phyloP scores from a whole-genome alignment of 2,329 filamentous ascomycete genomes.

The Fusarium chaquense region DNA sequence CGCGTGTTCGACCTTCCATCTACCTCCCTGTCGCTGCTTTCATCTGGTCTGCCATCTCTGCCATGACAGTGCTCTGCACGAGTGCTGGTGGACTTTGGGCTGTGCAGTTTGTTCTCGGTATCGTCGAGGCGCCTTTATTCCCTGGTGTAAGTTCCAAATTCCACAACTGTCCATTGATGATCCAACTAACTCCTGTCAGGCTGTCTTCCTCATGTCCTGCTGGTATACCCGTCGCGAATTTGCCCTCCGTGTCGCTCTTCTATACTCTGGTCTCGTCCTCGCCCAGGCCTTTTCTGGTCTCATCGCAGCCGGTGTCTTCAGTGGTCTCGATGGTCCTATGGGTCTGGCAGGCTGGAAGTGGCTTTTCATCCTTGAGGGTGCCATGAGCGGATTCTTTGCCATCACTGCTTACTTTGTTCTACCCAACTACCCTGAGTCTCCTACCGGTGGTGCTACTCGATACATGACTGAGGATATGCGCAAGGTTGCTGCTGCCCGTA shows the following conservation, averaged over 20 bases:
- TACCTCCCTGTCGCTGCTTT: constrained; percentile 29
- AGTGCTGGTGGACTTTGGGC: constrained; percentile 31
- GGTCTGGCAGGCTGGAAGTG: constrained; percentile 72
- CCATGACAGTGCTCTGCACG: constrained; percentile 27
- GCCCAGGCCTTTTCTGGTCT: constrained; percentile 75
- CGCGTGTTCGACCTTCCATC: constrained; percentile 27
- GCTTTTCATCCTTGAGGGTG: constrained; percentile 76
- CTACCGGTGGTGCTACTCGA: constrained; percentile 14
- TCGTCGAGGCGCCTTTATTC: constrained; percentile 32
- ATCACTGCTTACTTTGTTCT: constrained; percentile 42
- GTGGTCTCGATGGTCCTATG: constrained; percentile 50
- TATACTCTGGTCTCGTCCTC: constrained; percentile 69
- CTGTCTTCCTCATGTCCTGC: constrained; percentile 54
- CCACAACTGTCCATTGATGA: fast-evolving
- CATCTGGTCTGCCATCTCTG: constrained; percentile 31
- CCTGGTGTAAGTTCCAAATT: constrained; percentile 24
- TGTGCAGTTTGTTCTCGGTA: constrained; percentile 35
- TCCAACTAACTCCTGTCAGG: background rate
- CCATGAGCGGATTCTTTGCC: constrained; percentile 46
- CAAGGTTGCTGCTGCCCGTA: constrained; percentile 31
- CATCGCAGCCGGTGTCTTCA: constrained; percentile 69
- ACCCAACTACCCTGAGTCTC: constrained; percentile 38
- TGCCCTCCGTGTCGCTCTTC: constrained; percentile 68
- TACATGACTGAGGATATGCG: constrained; percentile 39
- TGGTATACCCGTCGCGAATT: constrained; percentile 77